Base-by-base conservation (phyloP, 495 filamentous ascomycete genomes). In the Aspergillus sclerotioniger region DNA sequence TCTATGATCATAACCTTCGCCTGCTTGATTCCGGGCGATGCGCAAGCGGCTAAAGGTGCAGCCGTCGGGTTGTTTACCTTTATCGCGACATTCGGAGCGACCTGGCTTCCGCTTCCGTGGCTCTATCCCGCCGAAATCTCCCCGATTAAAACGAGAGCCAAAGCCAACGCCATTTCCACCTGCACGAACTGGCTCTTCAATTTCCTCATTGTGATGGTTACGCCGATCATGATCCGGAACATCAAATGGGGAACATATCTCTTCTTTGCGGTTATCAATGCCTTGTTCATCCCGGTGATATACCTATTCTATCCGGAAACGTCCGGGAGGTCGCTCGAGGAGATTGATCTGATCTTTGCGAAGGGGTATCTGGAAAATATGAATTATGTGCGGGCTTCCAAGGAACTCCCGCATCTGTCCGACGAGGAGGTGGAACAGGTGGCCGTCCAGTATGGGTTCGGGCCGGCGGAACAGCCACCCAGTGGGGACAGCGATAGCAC, bases 231-330 rank as follows among this genome's bases (percentile, higher is more conserved):
- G 52, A 69, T 75, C 7, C 43, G 50, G 15, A 50, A 58, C 15
- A 65, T 48, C 44, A 33, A 41, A 10, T 77, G 71, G 71, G 71
- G 71, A 58, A 62, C 71, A 43, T 76, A 76, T 57, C 69, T 76
- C 32, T 88, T 91, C 82, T 91, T 91, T 64, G 86, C 86, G 6
- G 68, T 79, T 35, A 69, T 89, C 53, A 92, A 92, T 72, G 83
- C 82, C 48, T 71, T 71, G 67, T 88, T 86, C 72, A 57, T 91
- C 12, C 87, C 88, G 3, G 69, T 75, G 57, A 69, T 63, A 46
- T 91, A 80, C 69, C 86, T 89, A 76, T 88, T 85, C 74, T 90
- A 88, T 67, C 82, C 84, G 3, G 88, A 90, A 70, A 90, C 87
- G 3, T 81, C 82, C 13, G 70, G 77, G 19, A 84, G 87, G 55